Evolutionary conservation across 2,329 filamentous ascomycete species (phyloP).

Genomic region (Cytospora paraplurivora): DNA sequence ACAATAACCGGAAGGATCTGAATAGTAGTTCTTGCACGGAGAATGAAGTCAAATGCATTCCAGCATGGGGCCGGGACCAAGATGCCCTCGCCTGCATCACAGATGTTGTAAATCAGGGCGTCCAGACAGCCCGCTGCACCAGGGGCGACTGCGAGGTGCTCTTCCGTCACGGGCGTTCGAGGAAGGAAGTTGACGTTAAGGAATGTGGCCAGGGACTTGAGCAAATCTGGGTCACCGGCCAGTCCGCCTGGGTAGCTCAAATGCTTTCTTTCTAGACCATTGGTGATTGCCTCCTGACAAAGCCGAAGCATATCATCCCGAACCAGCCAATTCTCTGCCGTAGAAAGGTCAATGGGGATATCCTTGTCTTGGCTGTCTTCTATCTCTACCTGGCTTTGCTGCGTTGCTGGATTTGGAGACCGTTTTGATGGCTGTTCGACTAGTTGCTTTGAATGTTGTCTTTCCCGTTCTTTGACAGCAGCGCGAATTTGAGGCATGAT

Average conservation of each 20-base stretch:
- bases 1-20: not conserved
- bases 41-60: slow-evolving; percentile 7
- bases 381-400: too few relatives aligned
- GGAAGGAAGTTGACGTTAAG: not conserved
- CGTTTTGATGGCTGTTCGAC: too few relatives aligned
- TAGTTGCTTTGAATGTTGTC: too few relatives aligned
- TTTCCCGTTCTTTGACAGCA: too few relatives aligned
- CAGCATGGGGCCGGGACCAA: not conserved
- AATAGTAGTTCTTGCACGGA: not conserved
- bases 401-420: too few relatives aligned
- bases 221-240: slow-evolving; percentile 1
- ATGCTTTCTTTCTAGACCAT: too few relatives aligned
- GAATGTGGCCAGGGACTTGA: not conserved
- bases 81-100: slow-evolving; percentile 1
- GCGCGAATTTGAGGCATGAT: too few relatives aligned
- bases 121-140: slow-evolving; percentile 4
- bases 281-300: too few relatives aligned
- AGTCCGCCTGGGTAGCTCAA: slow-evolving; percentile 1
- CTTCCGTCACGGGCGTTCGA: not conserved
- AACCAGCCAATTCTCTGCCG: too few relatives aligned
- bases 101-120: slow-evolving; percentile 2
- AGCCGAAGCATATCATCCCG: too few relatives aligned
- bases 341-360: too few relatives aligned
- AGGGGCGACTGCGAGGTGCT: not conserved
- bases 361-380: too few relatives aligned